These are phyloP conservation scores for Trypanosoma melophagium DNA, from an alignment of 208 protist species.

Conservation along the genomic window DNA sequence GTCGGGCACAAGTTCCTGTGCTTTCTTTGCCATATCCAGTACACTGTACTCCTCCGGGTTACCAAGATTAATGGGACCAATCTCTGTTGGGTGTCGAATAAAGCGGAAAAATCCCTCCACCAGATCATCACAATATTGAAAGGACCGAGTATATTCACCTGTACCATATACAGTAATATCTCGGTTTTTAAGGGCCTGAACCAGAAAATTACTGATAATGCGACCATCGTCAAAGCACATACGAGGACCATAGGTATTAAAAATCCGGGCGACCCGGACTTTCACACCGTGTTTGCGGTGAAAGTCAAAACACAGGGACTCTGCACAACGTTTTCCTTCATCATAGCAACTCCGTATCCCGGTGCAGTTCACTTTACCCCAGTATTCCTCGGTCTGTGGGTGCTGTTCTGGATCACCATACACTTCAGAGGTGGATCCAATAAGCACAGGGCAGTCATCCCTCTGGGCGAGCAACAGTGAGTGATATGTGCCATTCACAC, in stretches of 20 bases:
- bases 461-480: conserved; percentile 88
- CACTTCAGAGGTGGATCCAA: conserved; percentile 93
- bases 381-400: conserved; percentile 91
- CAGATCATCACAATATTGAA: conserved; percentile 84
- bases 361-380: conserved; percentile 90
- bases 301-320: conserved; percentile 93
- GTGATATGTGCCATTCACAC: conserved; percentile 91
- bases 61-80: conserved; percentile 67
- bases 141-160: conserved; percentile 89
- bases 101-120: conserved; percentile 62
- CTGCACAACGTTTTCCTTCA: conserved; percentile 94
- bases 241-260: conserved; percentile 96
- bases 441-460: conserved; percentile 71
- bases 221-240: conserved; percentile 95
- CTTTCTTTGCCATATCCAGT: conserved; percentile 54
- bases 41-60: conserved; percentile 75
- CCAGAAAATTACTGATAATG: conserved; percentile 95
- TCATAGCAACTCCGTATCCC: conserved; percentile 94
- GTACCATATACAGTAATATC: conserved; percentile 93
- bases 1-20: conserved; percentile 34
- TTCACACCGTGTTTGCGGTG: conserved; percentile 61
- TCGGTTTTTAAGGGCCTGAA: conserved; percentile 75
- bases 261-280: conserved; percentile 92
- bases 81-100: conserved; percentile 52
- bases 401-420: conserved; percentile 92